Base-by-base conservation (phyloP, 768 basidiomycete species). In the Harrya chromipes region DNA sequence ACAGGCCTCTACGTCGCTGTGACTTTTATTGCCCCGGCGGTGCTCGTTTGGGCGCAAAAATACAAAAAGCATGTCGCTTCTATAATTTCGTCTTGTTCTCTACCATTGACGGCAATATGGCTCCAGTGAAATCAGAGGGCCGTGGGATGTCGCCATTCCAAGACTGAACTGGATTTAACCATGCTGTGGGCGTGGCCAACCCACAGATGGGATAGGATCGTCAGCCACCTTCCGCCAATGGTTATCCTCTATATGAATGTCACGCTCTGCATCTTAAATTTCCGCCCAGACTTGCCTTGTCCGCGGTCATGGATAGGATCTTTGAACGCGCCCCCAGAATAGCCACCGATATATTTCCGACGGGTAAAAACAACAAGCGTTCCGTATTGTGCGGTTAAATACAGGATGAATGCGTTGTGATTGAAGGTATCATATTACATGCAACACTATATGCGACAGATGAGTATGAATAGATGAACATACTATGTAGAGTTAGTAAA, bases 61-160 rank as follows among this genome's bases (percentile, higher is more conserved):
- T 90, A 82, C 72, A 94, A 94, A 74, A 92, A 94, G 89, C 83
- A 61, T 34, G 85, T 75, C 33, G 33, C 55, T 35, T 52, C 46
- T 9, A 29, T 38, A 0, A 39, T 55, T 37, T 56, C 42, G 23
- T 46, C 14, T 46, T 27, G 46, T 57, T 57, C 49, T 51, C 50
- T 36, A 42, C 43, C 47, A 20, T 36, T 53, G 47, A 55, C 51
- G 35, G 49, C 45, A 38, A 43, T 47, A n/a, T 19, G 44, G 49
- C 58, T 46, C n/a, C 62, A 93, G 90, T 67, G 89, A 91, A 70
- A 85, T 94, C 65, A 80, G 87, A 52, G 91, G 91, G 9, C 87
- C 90, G 54, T 94, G 91, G 91, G 91, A 94, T 65, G 87, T 88
- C 23, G 90, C 90, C 24, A 78, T 84, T 56, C 90, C 90, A 31